A percentile compares a stretch with the other conserved stretches of the same genome.
Conservation (phyloP, 139 green algal species). For the Volvox reticuliferus region DNA sequence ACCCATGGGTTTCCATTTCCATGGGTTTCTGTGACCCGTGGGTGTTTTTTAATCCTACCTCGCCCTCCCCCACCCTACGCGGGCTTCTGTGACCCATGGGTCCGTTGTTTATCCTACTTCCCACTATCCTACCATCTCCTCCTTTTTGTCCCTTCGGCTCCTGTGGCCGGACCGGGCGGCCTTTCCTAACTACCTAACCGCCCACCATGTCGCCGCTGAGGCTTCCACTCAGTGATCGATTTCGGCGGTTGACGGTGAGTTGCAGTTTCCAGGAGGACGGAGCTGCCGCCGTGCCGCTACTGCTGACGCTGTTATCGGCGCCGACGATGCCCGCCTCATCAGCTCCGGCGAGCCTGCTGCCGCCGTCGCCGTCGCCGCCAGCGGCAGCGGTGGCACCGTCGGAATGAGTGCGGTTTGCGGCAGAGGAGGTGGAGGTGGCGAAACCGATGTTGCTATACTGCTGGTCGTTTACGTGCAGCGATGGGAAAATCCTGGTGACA, state of each 20-base stretch:
- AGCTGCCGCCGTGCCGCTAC: not conserved
- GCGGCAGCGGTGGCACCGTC: no score
- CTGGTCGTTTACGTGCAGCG: slow-evolving; percentile 22
- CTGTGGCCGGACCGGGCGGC: no score
- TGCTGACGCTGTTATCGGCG: not conserved
- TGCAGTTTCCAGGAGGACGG: not conserved
- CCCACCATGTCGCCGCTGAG: slow-evolving; percentile 25
- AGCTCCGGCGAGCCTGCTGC: not conserved
- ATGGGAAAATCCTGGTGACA: slow-evolving; percentile 7
- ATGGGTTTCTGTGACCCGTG: no score
- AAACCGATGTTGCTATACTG: not conserved
- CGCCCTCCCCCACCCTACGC: no score
- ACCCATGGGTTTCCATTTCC: no score
- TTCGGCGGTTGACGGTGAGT: not conserved
- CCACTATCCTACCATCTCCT: no score
- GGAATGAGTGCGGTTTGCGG: not conserved
- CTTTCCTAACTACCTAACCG: not conserved
- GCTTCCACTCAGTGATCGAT: slow-evolving; percentile 26
- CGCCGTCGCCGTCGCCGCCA: not conserved
- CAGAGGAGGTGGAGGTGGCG: no score
- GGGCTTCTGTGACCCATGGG: no score
- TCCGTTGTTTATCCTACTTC: no score
- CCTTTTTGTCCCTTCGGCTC: no score
- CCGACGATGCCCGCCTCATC: not conserved
- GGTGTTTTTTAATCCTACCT: no score